Percentiles rank a stretch among this genome's conserved stretches.
phyloP scores from a whole-genome alignment of 768 basidiomycete genomes.

The Botryobasidium botryosum region DNA sequence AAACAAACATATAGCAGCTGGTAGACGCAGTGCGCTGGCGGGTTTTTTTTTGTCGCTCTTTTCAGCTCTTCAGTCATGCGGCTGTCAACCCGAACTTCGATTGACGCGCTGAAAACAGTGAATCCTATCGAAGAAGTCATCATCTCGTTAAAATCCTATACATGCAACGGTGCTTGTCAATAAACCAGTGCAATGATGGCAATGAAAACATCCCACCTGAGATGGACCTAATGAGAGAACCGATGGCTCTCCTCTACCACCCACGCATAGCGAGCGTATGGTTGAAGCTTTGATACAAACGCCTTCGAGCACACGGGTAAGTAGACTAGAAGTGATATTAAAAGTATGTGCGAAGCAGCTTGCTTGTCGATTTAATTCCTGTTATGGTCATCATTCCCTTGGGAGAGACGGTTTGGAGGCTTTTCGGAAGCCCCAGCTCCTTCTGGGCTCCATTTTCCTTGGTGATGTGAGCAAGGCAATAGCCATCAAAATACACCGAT shows the following conservation, averaged over 20 bases:
- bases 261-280: conserved; percentile 60
- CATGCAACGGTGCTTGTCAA: conserved; percentile 12
- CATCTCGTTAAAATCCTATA: conserved; percentile 20
- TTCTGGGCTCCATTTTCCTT: conserved; percentile 42
- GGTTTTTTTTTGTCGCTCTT: conserved; percentile 89
- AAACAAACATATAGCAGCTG: conserved; percentile 77
- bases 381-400: conserved; percentile 51
- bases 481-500: conserved; percentile 67
- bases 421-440: conserved; percentile 34
- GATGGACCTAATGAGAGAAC: no score
- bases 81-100: conserved; percentile 45
- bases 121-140: conserved; percentile 40
- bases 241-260: conserved; percentile 44
- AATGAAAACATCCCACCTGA: no score
- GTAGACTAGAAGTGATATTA: conserved; percentile 4
- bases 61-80: conserved; percentile 58
- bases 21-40: conserved; percentile 55
- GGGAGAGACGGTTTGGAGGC: conserved; percentile 38
- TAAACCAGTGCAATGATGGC: conserved; percentile 21
- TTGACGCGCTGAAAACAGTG: conserved; percentile 48
- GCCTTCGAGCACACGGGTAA: conserved; percentile 24
- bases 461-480: conserved; percentile 44
- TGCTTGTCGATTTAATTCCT: conserved; percentile 35
- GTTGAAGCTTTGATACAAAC: conserved; percentile 66
- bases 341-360: conserved; percentile 4